A percentile compares a stretch with the other conserved stretches of the same genome.
Evolutionary conservation across 176 grass and related monocot species (phyloP).

Genomic region (Paspalum vaginatum): DNA sequence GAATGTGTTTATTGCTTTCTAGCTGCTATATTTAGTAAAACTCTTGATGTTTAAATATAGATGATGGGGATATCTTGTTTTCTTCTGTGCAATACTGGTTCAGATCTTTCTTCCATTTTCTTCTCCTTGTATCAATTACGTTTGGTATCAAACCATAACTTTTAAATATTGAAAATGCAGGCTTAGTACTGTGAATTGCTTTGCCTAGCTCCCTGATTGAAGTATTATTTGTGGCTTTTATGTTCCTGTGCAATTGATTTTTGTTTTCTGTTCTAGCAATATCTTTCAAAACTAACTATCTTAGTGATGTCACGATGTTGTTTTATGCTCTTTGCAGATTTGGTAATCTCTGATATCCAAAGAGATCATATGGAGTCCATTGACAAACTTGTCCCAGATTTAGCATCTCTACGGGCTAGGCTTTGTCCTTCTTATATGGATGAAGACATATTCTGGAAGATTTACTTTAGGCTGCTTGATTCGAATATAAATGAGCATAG

Average conservation of each 20-base stretch:
- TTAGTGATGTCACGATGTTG: not conserved
- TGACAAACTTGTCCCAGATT: constrained; percentile 66
- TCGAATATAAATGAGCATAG: constrained; percentile 69
- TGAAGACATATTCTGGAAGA: constrained; percentile 81
- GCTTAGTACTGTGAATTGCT: constrained; percentile 1
- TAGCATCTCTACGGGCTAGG: constrained; percentile 58
- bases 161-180: not conserved
- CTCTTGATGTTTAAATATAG: constrained; percentile 1
- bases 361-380: constrained; percentile 68
- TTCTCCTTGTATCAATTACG: constrained; percentile 1
- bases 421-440: constrained; percentile 81
- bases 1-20: not conserved
- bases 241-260: not conserved
- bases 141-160: not conserved
- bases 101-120: not conserved
- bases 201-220: not conserved
- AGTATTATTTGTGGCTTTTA: not conserved
- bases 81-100: not conserved
- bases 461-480: constrained; percentile 84
- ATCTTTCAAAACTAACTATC: not conserved
- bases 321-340: constrained; percentile 64
- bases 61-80: not conserved
- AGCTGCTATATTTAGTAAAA: constrained; percentile 22
- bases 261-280: not conserved
- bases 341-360: constrained; percentile 66